Evolutionary conservation across 2,329 filamentous ascomycete species (phyloP), one percentile per base, ranked within the genome.

Genomic region (Fusarium tricinctum): DNA sequence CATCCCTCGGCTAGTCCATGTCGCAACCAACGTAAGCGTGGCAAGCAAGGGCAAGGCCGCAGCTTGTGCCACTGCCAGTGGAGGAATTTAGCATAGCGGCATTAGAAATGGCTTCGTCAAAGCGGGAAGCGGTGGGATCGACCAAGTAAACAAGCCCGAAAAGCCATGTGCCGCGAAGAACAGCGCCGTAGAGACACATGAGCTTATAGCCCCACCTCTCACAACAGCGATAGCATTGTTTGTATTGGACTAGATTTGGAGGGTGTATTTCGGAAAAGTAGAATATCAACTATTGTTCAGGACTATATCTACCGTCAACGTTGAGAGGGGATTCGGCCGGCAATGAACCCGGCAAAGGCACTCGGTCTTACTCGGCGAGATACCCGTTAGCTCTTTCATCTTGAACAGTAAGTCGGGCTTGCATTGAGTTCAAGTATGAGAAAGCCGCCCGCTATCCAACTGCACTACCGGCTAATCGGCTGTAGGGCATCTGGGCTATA

Each of bases 11-110:
- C 4, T 50, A 66, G 19, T 69, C 58, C 6, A 69, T 35, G 2
- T 53, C 15, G 1, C 66, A 38, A 8, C 32, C 58, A 13, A 69
- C 62, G 5, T 66, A 57, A 1, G 28, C 23, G 0, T 66, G 66
- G 28, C 28, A 30, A 30, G 28, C 28, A 30, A 30, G 28, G 28
- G 10, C 10, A 30, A 30, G 28, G 28, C 28, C 28, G 10, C 10
- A 3, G 66, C 66, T 9, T 65, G 28, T 65, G 0, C 62, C 62
- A 0, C 62, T 61, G 0, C 62, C 53, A 2, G 61, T 66, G 5
- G 66, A 69, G 14, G 66, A 59, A 9, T 69, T 69, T 5, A 66
- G 61, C 8, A 66, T 57, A 0, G 66, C 67, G 13, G 66, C 61
- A 2, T 69, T 69, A 1, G 50, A 58, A 3, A 53, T 32, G 1